Base-by-base conservation (phyloP, 805 yeast species). In the Starmerella floricola region DNA sequence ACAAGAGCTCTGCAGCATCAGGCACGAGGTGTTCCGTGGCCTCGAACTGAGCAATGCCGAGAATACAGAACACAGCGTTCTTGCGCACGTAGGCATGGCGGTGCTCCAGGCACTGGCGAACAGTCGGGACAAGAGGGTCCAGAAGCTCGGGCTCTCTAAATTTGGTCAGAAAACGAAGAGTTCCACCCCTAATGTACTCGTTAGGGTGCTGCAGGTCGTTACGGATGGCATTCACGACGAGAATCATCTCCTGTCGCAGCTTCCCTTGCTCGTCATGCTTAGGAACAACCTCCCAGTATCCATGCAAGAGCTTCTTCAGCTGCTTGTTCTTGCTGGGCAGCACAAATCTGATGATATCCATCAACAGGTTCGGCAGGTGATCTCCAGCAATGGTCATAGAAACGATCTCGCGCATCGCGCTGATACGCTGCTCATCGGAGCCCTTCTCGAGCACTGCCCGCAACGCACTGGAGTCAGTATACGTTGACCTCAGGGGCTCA, bases 51-150 rank as follows among this genome's bases (percentile, higher is more conserved):
- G 73, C 81, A 53, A 91, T 83, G 19, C 94, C 77, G 55, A 72
- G 74, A 45, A 91, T 75, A 32, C 97, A 94, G 63, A 88, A 79
- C 18, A 85, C 87, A 6, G 98, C 98, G 60, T 91, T 88, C 62
- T 91, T 91, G 60, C 99, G 79, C 49, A 91, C 98, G 58, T 93
- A 91, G 8, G 97, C 94, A 63, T 91, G 97, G 53, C 98, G 80
- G 64, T 91, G 95, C 53, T 84, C 94, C 54, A 93, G 69, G 66
- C 96, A 86, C 45, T 76, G 76, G 56, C 95, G 76, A 34, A 86
- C 87, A 32, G 91, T 78, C 24, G 97, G 95, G 32, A 91, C 91
- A 63, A 91, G 72, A 40, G 96, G 94, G 64, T 93, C 98, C 59
- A 91, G 72, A 50, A 91, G 72, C 62, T 91, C 98, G 2, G 93